These are phyloP conservation scores for Penicillium riverlandense DNA, from an alignment of 495 filamentous ascomycete genomes.

Conservation along the genomic window DNA sequence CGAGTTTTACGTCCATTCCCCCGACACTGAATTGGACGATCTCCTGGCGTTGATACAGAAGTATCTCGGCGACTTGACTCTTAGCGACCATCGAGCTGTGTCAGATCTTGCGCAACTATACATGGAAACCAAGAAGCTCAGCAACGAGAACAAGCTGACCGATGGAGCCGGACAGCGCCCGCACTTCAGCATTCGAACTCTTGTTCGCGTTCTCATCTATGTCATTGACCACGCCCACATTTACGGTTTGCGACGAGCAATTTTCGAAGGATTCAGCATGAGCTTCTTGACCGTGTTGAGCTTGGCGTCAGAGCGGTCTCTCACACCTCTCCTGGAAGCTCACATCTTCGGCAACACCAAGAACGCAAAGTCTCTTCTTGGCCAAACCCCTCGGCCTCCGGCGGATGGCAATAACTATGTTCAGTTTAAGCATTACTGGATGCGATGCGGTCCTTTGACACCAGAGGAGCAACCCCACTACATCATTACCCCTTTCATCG, in stretches of 20 bases:
- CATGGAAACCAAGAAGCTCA: slow-evolving; percentile 73
- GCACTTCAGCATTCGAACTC: slow-evolving; percentile 89
- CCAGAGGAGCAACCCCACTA: slow-evolving; percentile 77
- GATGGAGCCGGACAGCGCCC: slow-evolving; percentile 91
- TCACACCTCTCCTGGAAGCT: slow-evolving; percentile 74
- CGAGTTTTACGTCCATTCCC: slow-evolving; percentile 84
- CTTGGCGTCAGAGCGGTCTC: slow-evolving; percentile 64
- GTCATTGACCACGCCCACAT: slow-evolving; percentile 73
- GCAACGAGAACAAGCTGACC: slow-evolving; percentile 75
- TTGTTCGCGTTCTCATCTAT: slow-evolving; percentile 87
- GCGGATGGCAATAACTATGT: slow-evolving; percentile 71
- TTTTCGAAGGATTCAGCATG: slow-evolving; percentile 98
- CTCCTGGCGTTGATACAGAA: slow-evolving; percentile 75
- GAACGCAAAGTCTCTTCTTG: slow-evolving; percentile 60
- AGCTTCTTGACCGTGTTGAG: slow-evolving; percentile 85
- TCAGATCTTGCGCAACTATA: slow-evolving; percentile 80
- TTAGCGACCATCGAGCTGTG: slow-evolving; percentile 56
- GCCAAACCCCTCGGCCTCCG: slow-evolving; percentile 67
- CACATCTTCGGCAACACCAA: slow-evolving; percentile 64
- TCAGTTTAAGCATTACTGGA: slow-evolving; percentile 90
- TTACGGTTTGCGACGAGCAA: slow-evolving; percentile 79
- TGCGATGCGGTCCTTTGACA: slow-evolving; percentile 60
- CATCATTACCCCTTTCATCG: slow-evolving; percentile 92
- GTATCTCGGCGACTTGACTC: slow-evolving; percentile 66
- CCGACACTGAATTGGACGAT: slow-evolving; percentile 77